Evolutionary conservation across 768 basidiomycete species (phyloP), one percentile per base, ranked within the genome.

Genomic region (Kondoa subrosea): DNA sequence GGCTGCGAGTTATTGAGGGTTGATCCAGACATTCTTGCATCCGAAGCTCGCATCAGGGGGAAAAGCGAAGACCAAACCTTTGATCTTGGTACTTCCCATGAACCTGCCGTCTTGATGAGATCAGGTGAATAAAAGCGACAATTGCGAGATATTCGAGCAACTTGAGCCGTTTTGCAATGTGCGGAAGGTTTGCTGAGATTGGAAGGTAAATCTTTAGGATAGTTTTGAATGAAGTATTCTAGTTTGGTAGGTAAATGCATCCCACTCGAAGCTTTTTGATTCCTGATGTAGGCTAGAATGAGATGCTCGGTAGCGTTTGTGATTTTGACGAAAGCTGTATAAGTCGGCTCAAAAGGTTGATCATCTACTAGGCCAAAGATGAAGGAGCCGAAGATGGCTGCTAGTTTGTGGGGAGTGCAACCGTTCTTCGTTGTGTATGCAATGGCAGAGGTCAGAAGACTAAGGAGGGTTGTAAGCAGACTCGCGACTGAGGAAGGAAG

Each of bases 261-360:
- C 21, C 71, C 60, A 67, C 74, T 70, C 3, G 75, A 70, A 2
- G 82, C 80, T 68, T 87, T 84, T 72, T 89, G 85, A 80, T 85
- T 87, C 32, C 92, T 84, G 68, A 97, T 86, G 76, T 87, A 93
- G 0, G 89, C 83, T 15, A 97, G 82, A n/a, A 96, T 79, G 62
- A 99, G 80, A 72, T 99, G 93, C 75, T 99, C 93, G 73, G 87
- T 88, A 1, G 92, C 93, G 34, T 85, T 84, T 2, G 86, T 85
- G 17, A 88, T 82, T 58, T 87, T 85, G 33, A 93, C 83, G 76
- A 90, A 97, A 71, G 81, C 80, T 26, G 80, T 74, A 75, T 88
- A 88, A 4, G 83, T 82, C 66, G 79, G 79, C 66, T 82, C 79
- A 78, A 85, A 83, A 25, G 81, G 50, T 58, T 67, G n/a, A 71